Percentiles rank a stretch among this genome's conserved stretches.
Conservation (phyloP, 139 green algal genomes). For the Coelastrella sp. region DNA sequence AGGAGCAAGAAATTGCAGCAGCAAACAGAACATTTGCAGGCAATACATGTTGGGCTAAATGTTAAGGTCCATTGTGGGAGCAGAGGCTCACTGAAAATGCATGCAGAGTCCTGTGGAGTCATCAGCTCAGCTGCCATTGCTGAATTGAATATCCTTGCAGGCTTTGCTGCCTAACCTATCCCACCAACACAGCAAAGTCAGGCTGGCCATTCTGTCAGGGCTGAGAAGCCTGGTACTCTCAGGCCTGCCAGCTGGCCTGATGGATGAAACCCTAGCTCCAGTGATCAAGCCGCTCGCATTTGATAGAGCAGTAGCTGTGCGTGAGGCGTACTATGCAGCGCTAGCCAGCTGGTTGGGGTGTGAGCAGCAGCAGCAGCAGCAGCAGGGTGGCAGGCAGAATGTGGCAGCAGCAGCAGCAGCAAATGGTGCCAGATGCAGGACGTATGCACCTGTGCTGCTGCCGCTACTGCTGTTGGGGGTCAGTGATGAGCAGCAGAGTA, state of each 20-base stretch:
- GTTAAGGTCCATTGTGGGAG: no score
- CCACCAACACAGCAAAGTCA: constrained; percentile 80
- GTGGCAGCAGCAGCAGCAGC: constrained; percentile 18
- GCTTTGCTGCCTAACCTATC: constrained; percentile 58
- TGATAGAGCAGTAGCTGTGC: constrained; percentile 65
- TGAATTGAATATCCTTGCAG: neutral
- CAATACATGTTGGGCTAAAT: no score
- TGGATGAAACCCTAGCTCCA: constrained; percentile 52
- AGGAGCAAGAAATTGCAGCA: no score
- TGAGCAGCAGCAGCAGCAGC: neutral
- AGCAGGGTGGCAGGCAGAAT: neutral
- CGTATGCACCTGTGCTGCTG: constrained; percentile 61
- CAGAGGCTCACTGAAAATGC: no score
- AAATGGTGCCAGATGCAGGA: neutral
- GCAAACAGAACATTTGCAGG: no score
- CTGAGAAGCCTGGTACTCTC: constrained; percentile 64
- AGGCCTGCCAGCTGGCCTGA: constrained; percentile 44
- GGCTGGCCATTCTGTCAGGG: constrained; percentile 58
- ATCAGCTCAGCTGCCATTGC: neutral
- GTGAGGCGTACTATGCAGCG: constrained; percentile 62
- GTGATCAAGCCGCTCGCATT: constrained; percentile 60
- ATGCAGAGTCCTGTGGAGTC: no score
- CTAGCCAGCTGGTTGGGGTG: constrained; percentile 70
- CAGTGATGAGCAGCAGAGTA: constrained; percentile 59
- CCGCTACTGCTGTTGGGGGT: constrained; percentile 76